Evolutionary conservation across 176 grass and related monocot genomes (phyloP).

Genomic region (Cenchrus fungigraminus): DNA sequence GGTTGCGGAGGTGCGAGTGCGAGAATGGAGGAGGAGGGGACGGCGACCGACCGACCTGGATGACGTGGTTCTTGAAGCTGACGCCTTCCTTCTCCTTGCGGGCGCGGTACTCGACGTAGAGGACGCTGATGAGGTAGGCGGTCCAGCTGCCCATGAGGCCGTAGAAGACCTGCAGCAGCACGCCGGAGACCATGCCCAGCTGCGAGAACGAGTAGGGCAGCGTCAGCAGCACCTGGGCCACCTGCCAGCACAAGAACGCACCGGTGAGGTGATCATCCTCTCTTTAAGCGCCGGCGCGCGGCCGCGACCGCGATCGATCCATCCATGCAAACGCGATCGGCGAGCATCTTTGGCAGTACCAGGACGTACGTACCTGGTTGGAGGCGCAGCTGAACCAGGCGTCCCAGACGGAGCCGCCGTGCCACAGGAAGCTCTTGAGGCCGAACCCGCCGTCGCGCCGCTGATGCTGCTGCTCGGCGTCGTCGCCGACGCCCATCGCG

Average conservation of each 20-base stretch:
- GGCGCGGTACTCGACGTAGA: slow-evolving; percentile 76
- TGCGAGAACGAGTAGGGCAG: slow-evolving; percentile 70
- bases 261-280: neutral
- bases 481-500: slow-evolving; percentile 44
- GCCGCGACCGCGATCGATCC: too few relatives aligned
- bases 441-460: slow-evolving; percentile 28
- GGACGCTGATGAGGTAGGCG: slow-evolving; percentile 80
- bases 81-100: slow-evolving; percentile 71
- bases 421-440: slow-evolving; percentile 78
- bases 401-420: slow-evolving; percentile 96
- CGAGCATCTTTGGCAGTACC: too few relatives aligned
- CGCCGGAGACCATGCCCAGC: slow-evolving; percentile 56
- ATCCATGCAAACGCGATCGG: too few relatives aligned
- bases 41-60: slow-evolving; percentile 43
- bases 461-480: neutral
- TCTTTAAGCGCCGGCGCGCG: too few relatives aligned
- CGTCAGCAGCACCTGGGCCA: slow-evolving; percentile 69
- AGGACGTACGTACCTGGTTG: slow-evolving; percentile 80
- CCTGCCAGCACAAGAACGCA: slow-evolving; percentile 22
- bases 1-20: neutral
- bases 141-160: slow-evolving; percentile 80
- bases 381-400: slow-evolving; percentile 99
- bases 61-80: slow-evolving; percentile 74
- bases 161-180: slow-evolving; percentile 65
- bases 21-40: neutral